Evolutionary conservation across 2,329 filamentous ascomycete genomes (phyloP), one percentile per base, ranked within the genome.

Genomic region (Elsinoe australis): DNA sequence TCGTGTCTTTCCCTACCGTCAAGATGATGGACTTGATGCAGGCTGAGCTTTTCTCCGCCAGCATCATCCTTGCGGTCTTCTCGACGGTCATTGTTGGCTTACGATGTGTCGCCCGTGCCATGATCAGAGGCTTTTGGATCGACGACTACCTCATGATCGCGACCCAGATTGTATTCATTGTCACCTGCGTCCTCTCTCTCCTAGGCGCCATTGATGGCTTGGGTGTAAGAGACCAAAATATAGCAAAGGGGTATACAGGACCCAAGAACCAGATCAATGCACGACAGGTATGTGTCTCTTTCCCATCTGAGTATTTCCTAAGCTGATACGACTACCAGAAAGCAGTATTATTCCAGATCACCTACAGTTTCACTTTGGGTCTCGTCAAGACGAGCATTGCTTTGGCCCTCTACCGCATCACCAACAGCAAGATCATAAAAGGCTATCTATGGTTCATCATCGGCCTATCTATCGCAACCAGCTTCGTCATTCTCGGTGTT

Each of bases 331-430:
- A 38, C 10, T 2, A 22, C 14, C 4, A 38, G 15, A 39, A 41
- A 24, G 36, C 26, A 29, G 18, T n/a, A 22, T 62, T 76, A 12
- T 71, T 70, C 46, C 71, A 75, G 54, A 59, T 70, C 5, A 66
- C 68, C 51, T 76, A 76, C 55, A 66, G 71, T 12, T 55, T 71
- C 47, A 65, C 66, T 8, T 70, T 65, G 22, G 64, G 68, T 42
- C 58, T 69, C 10, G 64, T 71, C 47, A 74, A 73, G 50, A 62
- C 71, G 18, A 70, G 72, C 1, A 71, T 76, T 34, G 70, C 64
- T 10, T 59, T 73, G 18, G 71, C 74, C 44, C 67, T 76, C 36
- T 67, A 75, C 15, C 69, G 72, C 42, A 63, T 76, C 15, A 69
- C 71, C 1, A 58, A 70, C 24, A 60, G 64, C 41, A 63, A 56